Evolutionary conservation across 768 basidiomycete species (phyloP), one percentile per base, ranked within the genome.

Genomic region (Amanita molliuscula): DNA sequence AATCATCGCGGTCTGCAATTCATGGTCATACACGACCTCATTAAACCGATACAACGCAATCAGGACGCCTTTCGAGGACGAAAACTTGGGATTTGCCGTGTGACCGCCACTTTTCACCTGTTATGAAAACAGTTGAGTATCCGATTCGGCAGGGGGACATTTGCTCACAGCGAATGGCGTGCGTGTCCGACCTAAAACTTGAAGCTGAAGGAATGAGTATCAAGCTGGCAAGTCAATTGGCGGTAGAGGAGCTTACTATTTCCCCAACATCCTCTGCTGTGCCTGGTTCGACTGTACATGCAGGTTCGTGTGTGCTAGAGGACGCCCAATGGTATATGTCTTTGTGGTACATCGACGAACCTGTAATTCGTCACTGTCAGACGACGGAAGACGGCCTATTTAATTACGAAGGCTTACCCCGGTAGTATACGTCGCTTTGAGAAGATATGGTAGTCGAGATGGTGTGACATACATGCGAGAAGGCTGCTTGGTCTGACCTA

Each of bases 101-200:
- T 78, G 76, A 1, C 77, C 75, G 6, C 72, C 77, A 26, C 74
- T 68, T 57, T 74, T 77, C 53, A 78, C 67, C 77, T 76, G 28
- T 23, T 18, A 23, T 1, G 21, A 25, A 11, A 9, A n/a, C 15
- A 37, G 13, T n/a, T 26, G 3, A 13, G 26, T 31, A 21, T 6
- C 6, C 20, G 2, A 8, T 3, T n/a, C 13, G 18, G 9, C 9
- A 38, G 3, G 28, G 18, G 21, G 15, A 26, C 23, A 43, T n/a
- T 5, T 6, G 13, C 33, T 7, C 6, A 50, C 49, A 16, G 29
- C 49, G 42, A 50, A 50, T n/a, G 40, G 41, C 15, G 23, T 35
- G 15, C 41, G 36, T 6, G 3, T 35, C 34, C 44, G 18, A 3
- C 42, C 33, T 8, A 50, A 5, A 10, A 50, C 36, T 34, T 34